A percentile compares a stretch with the other conserved stretches of the same genome.
Conservation (phyloP, 805 yeast species). For the Scheffersomyces ergatensis region DNA sequence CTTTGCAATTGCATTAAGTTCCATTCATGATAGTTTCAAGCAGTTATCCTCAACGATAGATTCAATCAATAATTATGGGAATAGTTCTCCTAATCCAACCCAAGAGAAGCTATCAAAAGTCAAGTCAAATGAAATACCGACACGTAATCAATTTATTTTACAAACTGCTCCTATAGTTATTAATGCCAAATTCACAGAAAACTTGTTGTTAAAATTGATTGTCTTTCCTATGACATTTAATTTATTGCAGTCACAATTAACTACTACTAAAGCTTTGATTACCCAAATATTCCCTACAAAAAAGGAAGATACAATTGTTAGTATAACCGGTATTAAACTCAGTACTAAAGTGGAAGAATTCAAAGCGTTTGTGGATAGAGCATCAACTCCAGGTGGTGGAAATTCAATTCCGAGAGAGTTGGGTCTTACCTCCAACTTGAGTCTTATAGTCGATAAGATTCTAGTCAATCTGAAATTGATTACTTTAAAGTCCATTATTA, state of each 20-base stretch:
- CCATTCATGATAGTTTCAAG: slow-evolving; percentile 17
- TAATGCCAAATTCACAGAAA: slow-evolving; percentile 15
- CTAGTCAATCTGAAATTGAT: slow-evolving; percentile 7
- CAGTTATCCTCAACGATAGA: slow-evolving; percentile 10
- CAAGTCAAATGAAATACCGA: neutral
- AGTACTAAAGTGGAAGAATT: slow-evolving; percentile 23
- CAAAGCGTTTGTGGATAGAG: slow-evolving; percentile 14
- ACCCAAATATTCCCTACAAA: neutral
- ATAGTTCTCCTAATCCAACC: neutral
- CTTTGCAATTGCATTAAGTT: slow-evolving; percentile 19
- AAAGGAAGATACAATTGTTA: slow-evolving; percentile 12
- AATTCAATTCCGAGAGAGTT: slow-evolving; percentile 17
- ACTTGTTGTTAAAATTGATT: slow-evolving; percentile 17
- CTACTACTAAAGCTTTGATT: slow-evolving; percentile 26
- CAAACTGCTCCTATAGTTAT: slow-evolving; percentile 40
- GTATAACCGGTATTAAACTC: slow-evolving; percentile 23
- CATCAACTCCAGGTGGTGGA: slow-evolving; percentile 1
- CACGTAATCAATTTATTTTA: slow-evolving; percentile 23
- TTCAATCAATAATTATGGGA: slow-evolving; percentile 3
- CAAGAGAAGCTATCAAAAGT: neutral
- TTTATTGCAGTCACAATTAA: slow-evolving; percentile 27
- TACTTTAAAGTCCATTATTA: slow-evolving; percentile 7
- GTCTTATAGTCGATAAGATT: slow-evolving; percentile 13
- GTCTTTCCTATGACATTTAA: slow-evolving; percentile 46
- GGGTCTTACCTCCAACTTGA: slow-evolving; percentile 12